Percentiles rank a stretch among this genome's conserved stretches.
Evolutionary conservation across 495 filamentous ascomycete species (phyloP).

Genomic region (Collariella sp.): DNA sequence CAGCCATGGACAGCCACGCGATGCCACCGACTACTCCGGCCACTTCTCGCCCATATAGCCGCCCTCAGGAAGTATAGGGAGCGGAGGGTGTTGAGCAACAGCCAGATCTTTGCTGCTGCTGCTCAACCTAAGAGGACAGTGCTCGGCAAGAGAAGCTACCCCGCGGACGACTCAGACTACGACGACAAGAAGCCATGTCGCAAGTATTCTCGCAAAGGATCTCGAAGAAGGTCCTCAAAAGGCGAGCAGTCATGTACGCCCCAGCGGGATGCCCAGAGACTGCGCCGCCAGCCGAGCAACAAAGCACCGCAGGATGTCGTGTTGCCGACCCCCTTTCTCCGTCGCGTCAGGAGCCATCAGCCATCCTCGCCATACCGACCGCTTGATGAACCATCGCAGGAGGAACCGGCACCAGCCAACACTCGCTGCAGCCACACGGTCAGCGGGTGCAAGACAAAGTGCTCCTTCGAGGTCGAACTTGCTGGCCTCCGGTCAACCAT

Average conservation of each 20-base stretch:
- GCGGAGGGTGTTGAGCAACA: not conserved
- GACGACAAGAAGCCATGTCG: conserved; percentile 10
- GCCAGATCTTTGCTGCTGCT: not conserved
- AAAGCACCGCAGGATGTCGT: conserved; percentile 12
- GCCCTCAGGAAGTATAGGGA: conserved; percentile 39
- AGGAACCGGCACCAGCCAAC: not conserved
- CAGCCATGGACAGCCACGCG: conserved; percentile 47
- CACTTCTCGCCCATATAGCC: conserved; percentile 44
- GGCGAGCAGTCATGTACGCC: conserved; percentile 11
- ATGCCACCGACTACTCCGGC: conserved; percentile 49
- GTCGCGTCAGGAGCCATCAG: conserved; percentile 18
- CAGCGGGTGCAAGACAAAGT: conserved; percentile 2
- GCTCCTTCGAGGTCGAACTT: conserved; percentile 16
- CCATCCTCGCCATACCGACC: conserved; percentile 13
- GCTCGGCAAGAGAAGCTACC: conserved; percentile 13
- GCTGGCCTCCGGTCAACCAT: conserved; percentile 5
- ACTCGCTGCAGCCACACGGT: conserved; percentile 9
- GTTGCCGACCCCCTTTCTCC: conserved; percentile 24
- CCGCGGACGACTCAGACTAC: conserved; percentile 10
- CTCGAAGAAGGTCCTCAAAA: conserved; percentile 5
- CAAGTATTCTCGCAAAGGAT: conserved; percentile 20
- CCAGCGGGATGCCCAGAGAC: conserved; percentile 3
- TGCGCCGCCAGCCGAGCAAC: conserved; percentile 6
- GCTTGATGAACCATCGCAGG: not conserved
- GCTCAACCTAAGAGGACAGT: conserved; percentile 6